Conservation (phyloP, 73 alveolate species). For the Paraurostyla sp. region DNA sequence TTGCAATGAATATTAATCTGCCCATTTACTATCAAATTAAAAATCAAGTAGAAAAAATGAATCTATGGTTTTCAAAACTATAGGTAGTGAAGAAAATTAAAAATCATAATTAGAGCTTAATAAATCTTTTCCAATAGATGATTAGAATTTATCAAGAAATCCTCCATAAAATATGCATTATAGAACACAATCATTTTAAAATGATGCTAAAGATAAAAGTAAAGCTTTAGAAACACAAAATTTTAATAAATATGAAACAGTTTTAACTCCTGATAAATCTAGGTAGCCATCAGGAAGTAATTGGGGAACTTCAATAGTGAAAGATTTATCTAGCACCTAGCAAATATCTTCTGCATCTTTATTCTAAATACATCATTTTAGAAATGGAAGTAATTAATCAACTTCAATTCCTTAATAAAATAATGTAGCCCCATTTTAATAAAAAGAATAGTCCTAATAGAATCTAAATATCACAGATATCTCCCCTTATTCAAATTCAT, state of each 20-base stretch:
- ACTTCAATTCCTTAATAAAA: too few relatives aligned
- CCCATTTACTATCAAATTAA: too few relatives aligned
- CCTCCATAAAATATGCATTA: not conserved
- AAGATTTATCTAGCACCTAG: constrained; percentile 16
- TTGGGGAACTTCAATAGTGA: constrained; percentile 33
- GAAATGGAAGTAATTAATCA: too few relatives aligned
- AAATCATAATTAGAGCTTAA: not conserved
- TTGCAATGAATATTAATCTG: not conserved
- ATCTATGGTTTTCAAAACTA: too few relatives aligned
- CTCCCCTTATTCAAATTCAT: too few relatives aligned
- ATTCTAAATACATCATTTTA: not conserved
- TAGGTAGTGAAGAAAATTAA: too few relatives aligned
- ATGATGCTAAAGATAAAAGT: not conserved
- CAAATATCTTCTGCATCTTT: too few relatives aligned
- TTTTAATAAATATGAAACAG: not conserved
- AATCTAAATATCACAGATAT: too few relatives aligned
- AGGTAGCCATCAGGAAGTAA: constrained; percentile 36
- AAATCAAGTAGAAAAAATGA: not conserved
- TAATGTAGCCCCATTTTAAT: too few relatives aligned
- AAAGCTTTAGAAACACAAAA: not conserved
- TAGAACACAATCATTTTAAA: not conserved
- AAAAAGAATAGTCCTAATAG: too few relatives aligned
- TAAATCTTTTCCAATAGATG: not conserved
- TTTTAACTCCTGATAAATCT: not conserved
- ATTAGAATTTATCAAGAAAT: not conserved